Evolutionary conservation across 2,329 filamentous ascomycete species (phyloP), one percentile per base, ranked within the genome.

Genomic region (Colletotrichum chlorophyti): DNA sequence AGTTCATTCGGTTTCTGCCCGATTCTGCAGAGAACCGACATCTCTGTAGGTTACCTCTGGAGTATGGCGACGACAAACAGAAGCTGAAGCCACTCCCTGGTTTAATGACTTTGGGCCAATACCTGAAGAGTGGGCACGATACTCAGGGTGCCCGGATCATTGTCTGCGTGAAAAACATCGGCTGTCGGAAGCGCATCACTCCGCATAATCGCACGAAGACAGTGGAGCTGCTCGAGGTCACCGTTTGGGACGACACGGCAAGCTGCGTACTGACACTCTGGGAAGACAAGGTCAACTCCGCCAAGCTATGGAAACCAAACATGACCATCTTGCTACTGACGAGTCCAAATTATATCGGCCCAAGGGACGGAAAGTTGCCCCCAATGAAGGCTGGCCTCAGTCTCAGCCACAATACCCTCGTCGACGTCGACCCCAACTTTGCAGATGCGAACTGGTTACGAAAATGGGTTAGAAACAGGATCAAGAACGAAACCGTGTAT

Each of bases 111-210:
- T 69, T 88, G 29, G 78, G 79, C 49, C 76, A 76, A 38, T 87
- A 84, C 66, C 70, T 83, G 2, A 74, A 79, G 34, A 80, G 80
- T 2, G 84, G 83, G 0, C 79, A 81, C 53, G 83, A 87, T 42
- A 54, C 83, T 8, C 65, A 70, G 2, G 77, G 79, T 31, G 77
- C 73, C 0, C 83, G 79, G 47, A 71, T 87, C 2, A 72, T 87
- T 3, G 79, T 86, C 1, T 83, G 84, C 47, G 81, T 87, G 4
- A 83, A 83, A 67, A 83, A 79, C 53, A 74, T 87, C 50, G 82
- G 83, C 0, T 74, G 76, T 6, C 77, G 74, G 47, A 83, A 81
- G 68, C 78, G 64, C 71, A 75, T 85, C 26, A 71, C 74, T 1
- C 29, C 29, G 6, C 23, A 41, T 6, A 26, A 34, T 17, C 17